These are phyloP conservation scores for Xylariales sp. DNA, from an alignment of 2,329 filamentous ascomycete species.

Conservation along the genomic window DNA sequence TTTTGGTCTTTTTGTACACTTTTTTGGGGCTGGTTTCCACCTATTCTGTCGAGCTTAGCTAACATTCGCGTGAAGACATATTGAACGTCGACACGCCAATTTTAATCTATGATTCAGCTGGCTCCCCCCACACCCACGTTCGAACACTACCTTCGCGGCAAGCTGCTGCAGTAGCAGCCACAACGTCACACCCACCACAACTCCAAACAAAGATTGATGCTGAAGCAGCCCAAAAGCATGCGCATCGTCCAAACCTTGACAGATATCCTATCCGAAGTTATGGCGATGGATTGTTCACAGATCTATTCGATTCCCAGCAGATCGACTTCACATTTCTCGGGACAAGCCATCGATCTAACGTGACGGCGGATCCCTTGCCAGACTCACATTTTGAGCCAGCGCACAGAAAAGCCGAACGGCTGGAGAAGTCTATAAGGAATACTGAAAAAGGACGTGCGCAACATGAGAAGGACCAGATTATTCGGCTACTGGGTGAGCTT, in stretches of 20 bases:
- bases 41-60: too few relatives aligned
- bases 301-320: conserved; percentile 51
- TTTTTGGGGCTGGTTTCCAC: conserved; percentile 5
- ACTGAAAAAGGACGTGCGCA: conserved; percentile 61
- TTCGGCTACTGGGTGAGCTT: conserved; percentile 70
- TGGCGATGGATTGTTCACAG: conserved; percentile 50
- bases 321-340: conserved; percentile 53
- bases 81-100: conserved; percentile 71
- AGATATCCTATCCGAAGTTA: conserved; percentile 45
- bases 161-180: conserved; percentile 18
- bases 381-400: conserved; percentile 49
- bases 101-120: conserved; percentile 56
- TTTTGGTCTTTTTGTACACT: conserved; percentile 7
- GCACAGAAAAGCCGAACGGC: conserved; percentile 55
- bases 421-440: conserved; percentile 60
- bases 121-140: conserved; percentile 12
- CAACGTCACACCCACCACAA: conserved; percentile 15
- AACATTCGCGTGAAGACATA: conserved; percentile 68
- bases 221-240: too few relatives aligned
- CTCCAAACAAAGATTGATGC: too few relatives aligned
- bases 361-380: conserved; percentile 49
- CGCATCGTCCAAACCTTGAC: conserved; percentile 3
- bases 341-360: conserved; percentile 37
- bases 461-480: conserved; percentile 63
- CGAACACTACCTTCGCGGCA: conserved; percentile 33